These are phyloP conservation scores for Trichoderma breve DNA, from an alignment of 2,329 filamentous ascomycete species.

Conservation along the genomic window DNA sequence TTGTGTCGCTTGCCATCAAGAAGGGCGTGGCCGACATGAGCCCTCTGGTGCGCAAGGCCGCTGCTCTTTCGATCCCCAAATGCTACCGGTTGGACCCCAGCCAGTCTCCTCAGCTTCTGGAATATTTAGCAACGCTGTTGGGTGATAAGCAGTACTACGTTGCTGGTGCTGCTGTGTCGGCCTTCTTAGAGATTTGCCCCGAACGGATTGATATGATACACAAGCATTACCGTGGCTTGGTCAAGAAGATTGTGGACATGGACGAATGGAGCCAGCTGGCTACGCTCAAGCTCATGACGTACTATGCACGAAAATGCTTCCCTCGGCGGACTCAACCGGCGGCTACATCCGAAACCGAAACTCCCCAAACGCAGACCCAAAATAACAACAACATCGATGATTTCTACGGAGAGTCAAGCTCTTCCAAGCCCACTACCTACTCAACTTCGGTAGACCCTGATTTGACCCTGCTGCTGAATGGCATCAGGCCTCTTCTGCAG, in stretches of 20 bases:
- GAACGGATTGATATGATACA: slow-evolving; percentile 86
- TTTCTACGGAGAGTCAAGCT: slow-evolving; percentile 72
- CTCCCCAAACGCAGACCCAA: neutral
- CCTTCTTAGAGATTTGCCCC: slow-evolving; percentile 87
- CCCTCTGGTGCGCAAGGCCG: slow-evolving; percentile 86
- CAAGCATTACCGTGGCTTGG: slow-evolving; percentile 78
- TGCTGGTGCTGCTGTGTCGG: slow-evolving; percentile 86
- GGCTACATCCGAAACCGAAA: slow-evolving; percentile 33
- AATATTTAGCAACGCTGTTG: slow-evolving; percentile 74
- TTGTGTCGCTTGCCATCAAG: slow-evolving; percentile 93
- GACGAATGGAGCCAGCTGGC: slow-evolving; percentile 97
- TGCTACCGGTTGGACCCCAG: slow-evolving; percentile 88
- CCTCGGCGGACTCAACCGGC: slow-evolving; percentile 64
- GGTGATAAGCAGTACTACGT: slow-evolving; percentile 95
- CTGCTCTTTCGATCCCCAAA: slow-evolving; percentile 91
- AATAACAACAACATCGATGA: slow-evolving; percentile 51
- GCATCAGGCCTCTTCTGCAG: slow-evolving; percentile 79
- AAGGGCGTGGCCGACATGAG: slow-evolving; percentile 93
- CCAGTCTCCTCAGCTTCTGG: slow-evolving; percentile 79
- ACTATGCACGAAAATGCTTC: slow-evolving; percentile 86
- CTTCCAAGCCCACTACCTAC: slow-evolving; percentile 42
- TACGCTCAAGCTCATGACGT: slow-evolving; percentile 74
- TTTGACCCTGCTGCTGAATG: slow-evolving; percentile 74
- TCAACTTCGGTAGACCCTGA: slow-evolving; percentile 70
- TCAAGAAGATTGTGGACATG: slow-evolving; percentile 95